Evolutionary conservation across 768 basidiomycete species (phyloP).

Genomic region (Podaxis sp.): DNA sequence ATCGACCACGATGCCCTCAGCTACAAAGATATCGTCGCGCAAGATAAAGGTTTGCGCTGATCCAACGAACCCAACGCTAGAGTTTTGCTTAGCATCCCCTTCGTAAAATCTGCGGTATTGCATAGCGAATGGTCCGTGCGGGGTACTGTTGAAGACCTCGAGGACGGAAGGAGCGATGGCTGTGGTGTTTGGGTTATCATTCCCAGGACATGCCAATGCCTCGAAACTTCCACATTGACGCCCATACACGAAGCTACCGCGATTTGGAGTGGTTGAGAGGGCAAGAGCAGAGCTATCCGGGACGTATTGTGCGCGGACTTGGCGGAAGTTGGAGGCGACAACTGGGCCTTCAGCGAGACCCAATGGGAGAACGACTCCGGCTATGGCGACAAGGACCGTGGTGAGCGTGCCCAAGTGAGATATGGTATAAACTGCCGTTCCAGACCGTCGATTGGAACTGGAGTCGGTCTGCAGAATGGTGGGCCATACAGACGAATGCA

Average conservation of each 20-base stretch:
- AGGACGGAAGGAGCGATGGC: conserved; percentile 18
- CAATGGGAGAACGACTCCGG: conserved; percentile 23
- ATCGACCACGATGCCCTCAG: conserved; percentile 22
- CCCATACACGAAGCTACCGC: conserved; percentile 17
- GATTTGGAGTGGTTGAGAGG: conserved; percentile 20
- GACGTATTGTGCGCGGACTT: conserved; percentile 15
- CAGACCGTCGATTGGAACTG: not conserved
- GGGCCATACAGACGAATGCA: conserved; percentile 24
- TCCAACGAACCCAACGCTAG: conserved; percentile 3
- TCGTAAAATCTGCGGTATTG: conserved; percentile 22
- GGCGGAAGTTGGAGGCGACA: not conserved
- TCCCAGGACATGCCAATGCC: conserved; percentile 21
- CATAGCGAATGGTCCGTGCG: conserved; percentile 23
- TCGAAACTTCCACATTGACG: conserved; percentile 21
- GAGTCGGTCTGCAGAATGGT: conserved; percentile 20
- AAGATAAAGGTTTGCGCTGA: conserved; percentile 21
- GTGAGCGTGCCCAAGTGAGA: conserved; percentile 18
- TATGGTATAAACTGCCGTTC: conserved; percentile 15
- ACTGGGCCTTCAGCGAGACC: conserved; percentile 21
- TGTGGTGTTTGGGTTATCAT: conserved; percentile 16
- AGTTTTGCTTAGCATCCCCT: conserved; percentile 17
- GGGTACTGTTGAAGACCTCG: conserved; percentile 21
- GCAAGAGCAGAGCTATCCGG: conserved; percentile 22
- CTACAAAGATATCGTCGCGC: conserved; percentile 21
- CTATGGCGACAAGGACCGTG: conserved; percentile 20